A percentile compares a stretch with the other conserved stretches of the same genome.
Conservation (phyloP, 345 rosid genomes). For the Eucalyptus pauciflora region DNA sequence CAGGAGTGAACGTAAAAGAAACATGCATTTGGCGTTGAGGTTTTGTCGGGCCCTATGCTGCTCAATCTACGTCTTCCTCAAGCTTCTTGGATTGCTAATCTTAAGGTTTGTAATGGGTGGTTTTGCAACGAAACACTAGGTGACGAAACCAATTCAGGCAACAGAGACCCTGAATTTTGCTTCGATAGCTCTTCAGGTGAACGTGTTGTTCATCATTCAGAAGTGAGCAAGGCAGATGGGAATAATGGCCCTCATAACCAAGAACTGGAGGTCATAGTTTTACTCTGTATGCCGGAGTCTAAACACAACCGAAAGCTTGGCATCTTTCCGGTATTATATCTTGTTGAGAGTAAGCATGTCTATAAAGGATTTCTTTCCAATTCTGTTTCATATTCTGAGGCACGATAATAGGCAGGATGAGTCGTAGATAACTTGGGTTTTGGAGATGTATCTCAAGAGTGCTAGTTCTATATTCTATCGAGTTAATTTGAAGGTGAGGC, state of each 20-base stretch:
- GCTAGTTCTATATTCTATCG: background rate
- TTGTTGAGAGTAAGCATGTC: background rate
- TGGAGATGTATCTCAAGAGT: background rate
- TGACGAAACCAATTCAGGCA: background rate
- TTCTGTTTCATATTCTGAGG: background rate
- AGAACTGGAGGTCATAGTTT: background rate
- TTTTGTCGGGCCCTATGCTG: background rate
- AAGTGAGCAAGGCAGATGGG: background rate
- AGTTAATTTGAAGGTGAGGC: constrained; percentile 30
- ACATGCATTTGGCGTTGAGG: background rate
- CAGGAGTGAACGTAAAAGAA: too few relatives aligned
- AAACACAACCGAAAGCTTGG: background rate
- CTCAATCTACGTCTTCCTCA: background rate
- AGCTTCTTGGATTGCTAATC: background rate
- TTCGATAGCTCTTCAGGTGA: background rate
- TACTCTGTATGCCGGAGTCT: background rate
- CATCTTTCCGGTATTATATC: background rate
- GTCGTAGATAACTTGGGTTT: constrained; percentile 2
- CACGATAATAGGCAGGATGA: background rate
- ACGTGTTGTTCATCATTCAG: background rate
- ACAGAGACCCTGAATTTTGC: background rate
- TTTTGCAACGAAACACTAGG: background rate
- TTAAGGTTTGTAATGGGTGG: background rate
- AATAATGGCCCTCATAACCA: background rate
- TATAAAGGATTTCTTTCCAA: background rate